Evolutionary conservation across 1,139 yeast species (phyloP), one percentile per base, ranked within the genome.

Genomic region (Scheffersomyces titani): DNA sequence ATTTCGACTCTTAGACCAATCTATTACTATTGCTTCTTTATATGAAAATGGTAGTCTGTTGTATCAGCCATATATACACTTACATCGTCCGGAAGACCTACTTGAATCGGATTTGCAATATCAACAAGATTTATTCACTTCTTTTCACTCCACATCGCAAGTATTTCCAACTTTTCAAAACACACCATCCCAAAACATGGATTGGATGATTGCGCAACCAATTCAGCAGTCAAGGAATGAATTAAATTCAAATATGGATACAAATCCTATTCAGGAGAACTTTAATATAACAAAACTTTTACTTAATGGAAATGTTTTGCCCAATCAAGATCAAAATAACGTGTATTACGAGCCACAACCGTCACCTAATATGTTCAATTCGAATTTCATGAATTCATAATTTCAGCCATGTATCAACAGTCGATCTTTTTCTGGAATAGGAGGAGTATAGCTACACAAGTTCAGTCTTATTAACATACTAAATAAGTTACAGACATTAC

Each of bases 21-120:
- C 81, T 21, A 73, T 78, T 11, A 76, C 82, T 2, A 72, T 78
- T 49, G 81, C 82, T 1, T 71, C 77, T 5, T 66, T 78, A 18
- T 78, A 77, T 62, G 65, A 69, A 54, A 67, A 74, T 56, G 81
- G 80, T 1, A 65, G 63, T 47, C 58, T 59, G 13, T 61, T 61
- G n/a, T 79, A 79, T 60, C 65, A 67, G 50, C 74, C 75, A 1
- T 78, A 75, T 57, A 52, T 76, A 20, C 72, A 65, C 54, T 63
- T 74, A 36, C 81, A 77, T 63, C 51, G 66, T 4, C 64, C 64
- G 3, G 72, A 69, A 48, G 80, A 76, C 53, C 62, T 76, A 50
- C 58, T 61, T 44, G 77, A 74, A 53, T 70, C 78, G 5, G 79
- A 76, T 51, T 60, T 70, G 40, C 73, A 73, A 50, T 76, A 66